Percentiles rank a stretch among this genome's conserved stretches.
phyloP scores from a whole-genome alignment of 208 protist genomes.

The Jaenimonas drosophilae region DNA sequence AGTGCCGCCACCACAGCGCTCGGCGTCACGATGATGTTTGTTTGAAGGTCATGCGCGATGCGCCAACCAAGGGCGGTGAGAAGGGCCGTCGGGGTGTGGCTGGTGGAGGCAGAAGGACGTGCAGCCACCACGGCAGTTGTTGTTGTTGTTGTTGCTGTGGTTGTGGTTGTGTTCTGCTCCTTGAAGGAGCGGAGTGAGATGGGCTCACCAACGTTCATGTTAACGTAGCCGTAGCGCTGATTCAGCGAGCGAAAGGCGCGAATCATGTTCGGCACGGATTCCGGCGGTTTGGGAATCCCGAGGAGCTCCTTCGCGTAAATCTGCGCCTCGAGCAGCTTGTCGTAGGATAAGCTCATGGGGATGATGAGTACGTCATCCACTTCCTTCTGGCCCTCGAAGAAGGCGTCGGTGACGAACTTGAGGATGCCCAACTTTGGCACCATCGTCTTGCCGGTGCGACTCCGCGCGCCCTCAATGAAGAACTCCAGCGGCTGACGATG shows the following conservation, averaged over 20 bases:
- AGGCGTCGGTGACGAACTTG: conserved; percentile 77
- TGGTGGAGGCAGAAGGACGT: too few relatives aligned
- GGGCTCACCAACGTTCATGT: conserved; percentile 67
- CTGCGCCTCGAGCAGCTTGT: conserved; percentile 76
- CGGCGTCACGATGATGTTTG: conserved; percentile 68
- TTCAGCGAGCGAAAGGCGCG: conserved; percentile 36
- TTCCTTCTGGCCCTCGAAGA: conserved; percentile 41
- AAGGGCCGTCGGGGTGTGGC: conserved; percentile 20
- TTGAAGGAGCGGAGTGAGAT: conserved; percentile 50
- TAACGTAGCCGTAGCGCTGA: conserved; percentile 62
- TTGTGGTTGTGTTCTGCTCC: conserved; percentile 6
- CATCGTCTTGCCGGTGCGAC: conserved; percentile 81
- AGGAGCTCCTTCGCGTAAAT: conserved; percentile 84
- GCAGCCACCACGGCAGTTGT: conserved; percentile 7
- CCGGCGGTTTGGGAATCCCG: conserved; percentile 71
- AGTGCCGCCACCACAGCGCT: conserved; percentile 60
- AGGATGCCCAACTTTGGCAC: conserved; percentile 86
- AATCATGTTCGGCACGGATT: conserved; percentile 71
- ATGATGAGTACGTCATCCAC: conserved; percentile 77
- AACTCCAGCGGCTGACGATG: conserved; percentile 64
- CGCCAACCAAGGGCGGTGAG: conserved; percentile 50
- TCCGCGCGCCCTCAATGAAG: conserved; percentile 85
- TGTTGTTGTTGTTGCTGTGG: conserved; percentile 24
- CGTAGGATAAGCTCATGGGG: conserved; percentile 82
- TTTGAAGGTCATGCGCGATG: conserved; percentile 50